Evolutionary conservation across 1,284 basidiomycete genomes (phyloP), one percentile per base, ranked within the genome.

Genomic region (Amylostereum chailletii): DNA sequence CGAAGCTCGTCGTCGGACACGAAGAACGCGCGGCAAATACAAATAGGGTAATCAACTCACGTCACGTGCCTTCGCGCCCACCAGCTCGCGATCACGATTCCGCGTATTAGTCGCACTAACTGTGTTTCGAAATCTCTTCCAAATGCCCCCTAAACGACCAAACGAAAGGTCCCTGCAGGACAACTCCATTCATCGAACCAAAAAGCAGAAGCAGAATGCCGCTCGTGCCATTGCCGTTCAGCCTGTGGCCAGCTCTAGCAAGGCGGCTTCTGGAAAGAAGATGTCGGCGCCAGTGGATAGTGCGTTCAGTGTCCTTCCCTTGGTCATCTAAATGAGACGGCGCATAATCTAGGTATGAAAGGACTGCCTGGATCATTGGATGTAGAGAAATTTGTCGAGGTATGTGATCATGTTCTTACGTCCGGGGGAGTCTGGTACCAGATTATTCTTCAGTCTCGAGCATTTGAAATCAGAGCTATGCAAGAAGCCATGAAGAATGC

Each of bases 381-480:
- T 58, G 85, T 94, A 6, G 92, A 94, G 61, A 83, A 77, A 58
- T 95, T 95, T 61, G 77, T 85, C 7, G 84, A 94, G 72, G 92
- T 90, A 42, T 9, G 71, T 52, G 42, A 19, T 51, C 54, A 31
- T 34, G 37, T 37, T 42, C 36, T n/a, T 40, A 3, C 6, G 29
- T 38, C 30, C 38, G 38, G 32, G 31, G 44, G 38, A 30, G 33
- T 41, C 39, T 44, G 38, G 38, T 46, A 39, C 53, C 49, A 40
- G 34, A 47, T 32, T 36, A 4, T 11, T 4, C n/a, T 34, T 4
- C 54, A 94, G 90, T 80, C 90, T 26, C 75, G 94, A 53, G 76
- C 82, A 3, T 90, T 90, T 59, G 93, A 97, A 67, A 92, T 96
- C 49, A 70, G 78, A 43, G 88, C 92, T 0, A 90, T 96, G 83